A percentile compares a stretch with the other conserved stretches of the same genome.
These are phyloP conservation scores for Cyclotella distinguenda DNA, from an alignment of 108 stramenopile species.

Conservation along the genomic window DNA sequence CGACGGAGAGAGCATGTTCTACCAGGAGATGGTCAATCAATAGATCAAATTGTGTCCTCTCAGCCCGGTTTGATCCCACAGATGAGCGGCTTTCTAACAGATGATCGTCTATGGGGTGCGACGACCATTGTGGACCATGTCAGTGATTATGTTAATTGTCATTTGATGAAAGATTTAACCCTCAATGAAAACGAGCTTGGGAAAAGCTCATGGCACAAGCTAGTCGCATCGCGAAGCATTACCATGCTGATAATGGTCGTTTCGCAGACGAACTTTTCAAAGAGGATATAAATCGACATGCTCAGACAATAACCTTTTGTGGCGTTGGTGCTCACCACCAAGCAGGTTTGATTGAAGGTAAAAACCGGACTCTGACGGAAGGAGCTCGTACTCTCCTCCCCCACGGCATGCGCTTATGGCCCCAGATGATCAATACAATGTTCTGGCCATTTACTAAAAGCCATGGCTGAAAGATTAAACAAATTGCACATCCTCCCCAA, in stretches of 20 bases:
- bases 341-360: conserved; percentile 53
- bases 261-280: conserved; percentile 40
- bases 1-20: background rate
- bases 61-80: conserved; percentile 41
- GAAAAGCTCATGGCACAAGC: conserved; percentile 1
- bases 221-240: conserved; percentile 43
- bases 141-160: conserved; percentile 6
- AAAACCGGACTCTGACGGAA: conserved; percentile 42
- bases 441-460: conserved; percentile 62
- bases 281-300: conserved; percentile 1
- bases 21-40: conserved; percentile 43
- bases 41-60: conserved; percentile 42
- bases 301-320: conserved; percentile 47
- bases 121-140: conserved; percentile 52
- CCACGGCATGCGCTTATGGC: conserved; percentile 51
- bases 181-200: conserved; percentile 16
- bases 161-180: conserved; percentile 19
- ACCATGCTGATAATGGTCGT: conserved; percentile 64
- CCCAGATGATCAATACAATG: conserved; percentile 28
- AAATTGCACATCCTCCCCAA: background rate
- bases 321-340: conserved; percentile 57
- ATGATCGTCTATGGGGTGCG: conserved; percentile 32
- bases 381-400: conserved; percentile 52
- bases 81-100: conserved; percentile 15
- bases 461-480: conserved; percentile 4